A percentile compares a stretch with the other conserved stretches of the same genome.
These are phyloP conservation scores for Clarireedia hainanense DNA, from an alignment of 2,329 filamentous ascomycete genomes.

Conservation along the genomic window DNA sequence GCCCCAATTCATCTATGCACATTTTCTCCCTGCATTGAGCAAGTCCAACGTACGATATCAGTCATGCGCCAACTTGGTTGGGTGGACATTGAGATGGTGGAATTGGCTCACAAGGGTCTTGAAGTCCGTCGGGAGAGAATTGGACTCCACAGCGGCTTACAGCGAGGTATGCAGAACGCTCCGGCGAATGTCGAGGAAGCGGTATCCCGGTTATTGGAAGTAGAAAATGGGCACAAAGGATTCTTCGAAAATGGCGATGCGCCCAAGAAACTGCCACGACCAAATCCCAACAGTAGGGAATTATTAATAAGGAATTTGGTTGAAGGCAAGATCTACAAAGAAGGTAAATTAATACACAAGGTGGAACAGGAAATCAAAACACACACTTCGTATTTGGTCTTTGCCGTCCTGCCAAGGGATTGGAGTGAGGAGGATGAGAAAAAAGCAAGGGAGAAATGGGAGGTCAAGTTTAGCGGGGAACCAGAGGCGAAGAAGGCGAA, in stretches of 20 bases:
- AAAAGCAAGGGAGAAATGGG: conserved; percentile 53
- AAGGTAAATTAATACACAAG: conserved; percentile 71
- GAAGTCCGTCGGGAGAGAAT: conserved; percentile 77
- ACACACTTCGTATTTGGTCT: conserved; percentile 94
- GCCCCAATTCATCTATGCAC: conserved; percentile 75
- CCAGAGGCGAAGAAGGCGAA: conserved; percentile 10
- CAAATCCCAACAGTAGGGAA: conserved; percentile 29
- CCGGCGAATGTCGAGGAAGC: conserved; percentile 75
- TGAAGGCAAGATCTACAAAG: conserved; percentile 54
- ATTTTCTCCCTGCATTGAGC: conserved; percentile 95
- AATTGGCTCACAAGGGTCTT: conserved; percentile 71
- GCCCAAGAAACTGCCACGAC: conserved; percentile 20
- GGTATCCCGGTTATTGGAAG: conserved; percentile 60
- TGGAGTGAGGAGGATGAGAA: conserved; percentile 82
- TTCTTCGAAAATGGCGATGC: conserved; percentile 42
- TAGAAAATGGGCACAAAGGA: conserved; percentile 61
- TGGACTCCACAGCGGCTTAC: conserved; percentile 50
- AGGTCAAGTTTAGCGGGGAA: conserved; percentile 15
- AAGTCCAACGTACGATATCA: conserved; percentile 80
- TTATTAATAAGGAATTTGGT: conserved; percentile 28
- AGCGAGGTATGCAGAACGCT: conserved; percentile 49
- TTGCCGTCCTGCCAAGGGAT: conserved; percentile 78
- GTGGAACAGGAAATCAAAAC: conserved; percentile 87
- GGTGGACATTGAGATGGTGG: conserved; percentile 90
- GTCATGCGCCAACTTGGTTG: conserved; percentile 74